Percentiles rank a stretch among this genome's conserved stretches.
phyloP scores from a whole-genome alignment of 257 asterid species.

The Voacanga thouarsii region DNA sequence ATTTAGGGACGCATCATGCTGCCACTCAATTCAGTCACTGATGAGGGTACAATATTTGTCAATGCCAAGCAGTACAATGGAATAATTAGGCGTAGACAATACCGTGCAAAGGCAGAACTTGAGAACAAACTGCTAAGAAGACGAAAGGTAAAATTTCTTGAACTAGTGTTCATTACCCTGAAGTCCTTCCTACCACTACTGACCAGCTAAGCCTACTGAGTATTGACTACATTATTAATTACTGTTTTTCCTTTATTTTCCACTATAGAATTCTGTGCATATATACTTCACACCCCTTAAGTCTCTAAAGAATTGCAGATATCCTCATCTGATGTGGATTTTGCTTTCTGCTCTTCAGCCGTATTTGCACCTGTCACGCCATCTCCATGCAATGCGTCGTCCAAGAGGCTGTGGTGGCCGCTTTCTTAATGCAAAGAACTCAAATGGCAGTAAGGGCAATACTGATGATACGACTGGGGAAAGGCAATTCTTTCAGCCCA shows the following conservation, averaged over 20 bases:
- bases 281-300: neutral
- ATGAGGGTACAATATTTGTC: slow-evolving; percentile 62
- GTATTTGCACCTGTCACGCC: slow-evolving; percentile 78
- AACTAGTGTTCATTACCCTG: neutral
- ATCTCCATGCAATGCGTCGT: slow-evolving; percentile 88
- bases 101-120: slow-evolving; percentile 59
- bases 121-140: slow-evolving; percentile 38
- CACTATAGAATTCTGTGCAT: neutral
- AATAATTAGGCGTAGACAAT: slow-evolving; percentile 70
- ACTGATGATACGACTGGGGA: slow-evolving; percentile 3
- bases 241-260: neutral
- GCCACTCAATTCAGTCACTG: slow-evolving; percentile 50
- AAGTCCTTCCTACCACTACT: neutral
- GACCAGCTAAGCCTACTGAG: neutral
- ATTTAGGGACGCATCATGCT: slow-evolving; percentile 73
- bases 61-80: slow-evolving; percentile 82
- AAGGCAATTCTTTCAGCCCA: slow-evolving; percentile 10
- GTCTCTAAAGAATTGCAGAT: neutral
- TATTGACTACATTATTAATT: neutral
- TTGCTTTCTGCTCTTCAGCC: slow-evolving; percentile 45
- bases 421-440: slow-evolving; percentile 60
- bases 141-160: slow-evolving; percentile 47
- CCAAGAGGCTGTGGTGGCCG: slow-evolving; percentile 90
- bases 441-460: slow-evolving; percentile 15
- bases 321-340: neutral